A percentile compares a stretch with the other conserved stretches of the same genome.
Evolutionary conservation across 495 filamentous ascomycete species (phyloP).

Genomic region (Cenococcum geophilum): DNA sequence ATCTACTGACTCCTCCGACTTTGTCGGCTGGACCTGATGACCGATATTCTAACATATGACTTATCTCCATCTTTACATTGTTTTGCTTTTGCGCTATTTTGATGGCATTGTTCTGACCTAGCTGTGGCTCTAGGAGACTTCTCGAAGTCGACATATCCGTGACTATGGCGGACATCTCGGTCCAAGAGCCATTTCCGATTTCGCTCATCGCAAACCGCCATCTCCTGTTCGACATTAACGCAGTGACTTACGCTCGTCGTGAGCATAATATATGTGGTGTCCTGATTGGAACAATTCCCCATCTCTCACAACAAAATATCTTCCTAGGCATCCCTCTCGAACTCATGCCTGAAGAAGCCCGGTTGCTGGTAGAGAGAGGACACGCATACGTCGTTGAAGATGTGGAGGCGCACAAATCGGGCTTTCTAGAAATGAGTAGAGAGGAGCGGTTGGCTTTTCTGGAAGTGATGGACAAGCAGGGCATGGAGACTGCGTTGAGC

Average conservation of each 20-base stretch:
- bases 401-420: slow-evolving; percentile 54
- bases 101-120: not conserved
- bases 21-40: slow-evolving; percentile 31
- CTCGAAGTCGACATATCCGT: not conserved
- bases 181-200: slow-evolving; percentile 61
- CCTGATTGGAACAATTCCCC: slow-evolving; percentile 78
- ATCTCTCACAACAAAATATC: slow-evolving; percentile 89
- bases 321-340: slow-evolving; percentile 85
- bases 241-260: slow-evolving; percentile 71
- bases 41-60: slow-evolving; percentile 35
- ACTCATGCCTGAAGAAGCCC: slow-evolving; percentile 84
- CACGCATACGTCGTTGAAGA: slow-evolving; percentile 78
- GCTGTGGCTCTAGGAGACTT: not conserved
- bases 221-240: slow-evolving; percentile 78
- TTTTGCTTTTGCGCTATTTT: not conserved
- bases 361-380: slow-evolving; percentile 72
- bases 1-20: slow-evolving; percentile 60
- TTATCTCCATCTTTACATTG: not conserved
- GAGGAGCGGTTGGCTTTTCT: slow-evolving; percentile 44
- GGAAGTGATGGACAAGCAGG: slow-evolving; percentile 38
- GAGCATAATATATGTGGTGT: slow-evolving; percentile 83
- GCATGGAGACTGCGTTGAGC: slow-evolving; percentile 42
- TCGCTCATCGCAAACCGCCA: slow-evolving; percentile 75
- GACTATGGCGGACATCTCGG: slow-evolving; percentile 28
- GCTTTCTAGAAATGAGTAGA: slow-evolving; percentile 52